Evolutionary conservation across 139 green algal genomes (phyloP), one percentile per base, ranked within the genome.

Genomic region (Chlorella sorokiniana): DNA sequence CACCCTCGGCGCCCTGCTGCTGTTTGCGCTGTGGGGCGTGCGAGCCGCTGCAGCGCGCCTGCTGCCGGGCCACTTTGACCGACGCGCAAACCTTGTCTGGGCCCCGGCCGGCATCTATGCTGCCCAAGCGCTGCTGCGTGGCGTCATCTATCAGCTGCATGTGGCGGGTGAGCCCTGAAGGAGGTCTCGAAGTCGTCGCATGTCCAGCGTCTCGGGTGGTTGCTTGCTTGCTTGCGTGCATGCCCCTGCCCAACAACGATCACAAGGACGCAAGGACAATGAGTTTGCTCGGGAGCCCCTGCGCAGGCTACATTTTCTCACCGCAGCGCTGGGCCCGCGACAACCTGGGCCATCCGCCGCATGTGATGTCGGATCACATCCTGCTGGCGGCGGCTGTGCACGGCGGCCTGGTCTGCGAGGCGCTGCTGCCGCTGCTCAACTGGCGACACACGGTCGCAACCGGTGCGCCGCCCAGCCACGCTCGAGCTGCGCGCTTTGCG

Each of bases 291-390:
- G n/a, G n/a, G 6, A 8, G 40, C 45, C 42, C 35, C 37, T 20
- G 0, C 67, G 76, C 63, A 82, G 77, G 77, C 35, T 68, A 75
- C 77, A 82, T 76, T 25, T 52, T 76, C 25, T 31, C 77, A 1
- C 77, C 63, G 11, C 31, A 41, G 64, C 63, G 63, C 33, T 82
- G 25, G 18, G 77, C 45, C 0, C 62, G 63, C 4, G 78, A 69
- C 78, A 77, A 77, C 65, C 52, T 38, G 48, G 16, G 14, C 25
- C 69, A 84, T 40, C 79, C 79, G 25, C 79, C 79, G 1, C 79
- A 88, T 25, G 73, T 88, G 1, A 88, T 88, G 84, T 81, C 64
- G 1, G 84, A 88, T 54, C 84, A 88, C 69, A 69, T 88, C n/a
- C 72, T 88, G 33, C 63, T 88, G 74, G 79, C 59, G 20, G 48